Conservation (phyloP, 306 rosid genomes). For the Cicer pinnatifidum region DNA sequence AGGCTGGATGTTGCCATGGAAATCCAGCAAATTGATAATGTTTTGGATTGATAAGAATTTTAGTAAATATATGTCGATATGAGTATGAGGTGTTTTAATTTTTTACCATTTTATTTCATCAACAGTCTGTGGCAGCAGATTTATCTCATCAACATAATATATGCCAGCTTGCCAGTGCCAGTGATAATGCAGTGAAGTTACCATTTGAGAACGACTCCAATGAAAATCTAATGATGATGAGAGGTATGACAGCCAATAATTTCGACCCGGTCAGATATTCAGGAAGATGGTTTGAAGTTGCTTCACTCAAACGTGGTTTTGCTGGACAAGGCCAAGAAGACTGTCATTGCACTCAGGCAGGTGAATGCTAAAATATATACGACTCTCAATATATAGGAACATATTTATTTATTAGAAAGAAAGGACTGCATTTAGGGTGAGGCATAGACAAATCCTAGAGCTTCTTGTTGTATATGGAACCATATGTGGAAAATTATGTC, state of each 20-base stretch:
- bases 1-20: constrained; percentile 40
- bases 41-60: constrained; percentile 14
- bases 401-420: constrained; percentile 12
- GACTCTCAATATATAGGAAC: constrained; percentile 32
- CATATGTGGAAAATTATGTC: constrained; percentile 26
- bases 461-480: constrained; percentile 5
- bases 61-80: constrained; percentile 11
- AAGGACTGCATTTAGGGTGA: not conserved
- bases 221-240: constrained; percentile 83
- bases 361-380: constrained; percentile 54
- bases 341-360: constrained; percentile 99
- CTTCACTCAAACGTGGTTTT: constrained; percentile 97
- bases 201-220: constrained; percentile 62
- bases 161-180: constrained; percentile 66
- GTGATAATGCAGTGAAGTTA: constrained; percentile 49
- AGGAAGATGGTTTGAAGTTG: constrained; percentile 99
- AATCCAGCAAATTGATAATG: constrained; percentile 26
- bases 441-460: constrained; percentile 12
- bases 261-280: constrained; percentile 84
- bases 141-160: constrained; percentile 49
- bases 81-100: constrained; percentile 18
- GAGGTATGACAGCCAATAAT: constrained; percentile 86
- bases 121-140: constrained; percentile 75
- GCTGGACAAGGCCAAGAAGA: constrained; percentile 99
- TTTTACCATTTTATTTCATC: constrained; percentile 34